These are phyloP conservation scores for Metarhizium brunneum DNA, from an alignment of 2,329 filamentous ascomycete species.

Conservation along the genomic window DNA sequence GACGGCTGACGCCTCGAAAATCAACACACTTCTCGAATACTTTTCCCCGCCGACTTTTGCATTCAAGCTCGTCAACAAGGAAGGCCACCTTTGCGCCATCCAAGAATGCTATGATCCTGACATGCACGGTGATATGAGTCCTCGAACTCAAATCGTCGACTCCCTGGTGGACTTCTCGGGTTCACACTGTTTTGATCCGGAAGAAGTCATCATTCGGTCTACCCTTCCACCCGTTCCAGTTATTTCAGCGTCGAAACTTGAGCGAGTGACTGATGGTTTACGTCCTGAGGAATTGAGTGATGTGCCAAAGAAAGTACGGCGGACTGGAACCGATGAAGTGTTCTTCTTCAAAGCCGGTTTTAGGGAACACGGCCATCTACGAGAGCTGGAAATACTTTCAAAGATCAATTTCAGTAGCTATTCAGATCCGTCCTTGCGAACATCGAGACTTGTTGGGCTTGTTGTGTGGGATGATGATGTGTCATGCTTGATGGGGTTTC, in stretches of 20 bases:
- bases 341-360: conserved; percentile 9
- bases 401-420: conserved; percentile 1
- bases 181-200: not conserved
- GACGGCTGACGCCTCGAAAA: not conserved
- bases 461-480: conserved; percentile 11
- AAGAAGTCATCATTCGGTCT: conserved; percentile 3
- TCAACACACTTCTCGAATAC: conserved; percentile 6
- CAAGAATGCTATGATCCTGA: conserved; percentile 5
- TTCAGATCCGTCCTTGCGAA: not conserved
- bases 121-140: conserved; percentile 5
- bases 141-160: conserved; percentile 6
- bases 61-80: conserved; percentile 5
- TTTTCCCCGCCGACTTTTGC: conserved; percentile 7
- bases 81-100: conserved; percentile 1
- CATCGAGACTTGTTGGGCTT: conserved; percentile 9
- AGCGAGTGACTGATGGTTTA: not conserved
- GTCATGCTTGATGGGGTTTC: not conserved
- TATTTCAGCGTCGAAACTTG: conserved; percentile 4
- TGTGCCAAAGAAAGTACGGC: conserved; percentile 3
- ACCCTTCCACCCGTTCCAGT: conserved; percentile 3
- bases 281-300: conserved; percentile 1
- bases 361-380: conserved; percentile 3
- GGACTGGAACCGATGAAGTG: not conserved
- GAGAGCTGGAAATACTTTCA: conserved; percentile 6
- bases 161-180: not conserved